Evolutionary conservation across 1,284 basidiomycete species (phyloP).

Genomic region (Leccinum subspadiceum): DNA sequence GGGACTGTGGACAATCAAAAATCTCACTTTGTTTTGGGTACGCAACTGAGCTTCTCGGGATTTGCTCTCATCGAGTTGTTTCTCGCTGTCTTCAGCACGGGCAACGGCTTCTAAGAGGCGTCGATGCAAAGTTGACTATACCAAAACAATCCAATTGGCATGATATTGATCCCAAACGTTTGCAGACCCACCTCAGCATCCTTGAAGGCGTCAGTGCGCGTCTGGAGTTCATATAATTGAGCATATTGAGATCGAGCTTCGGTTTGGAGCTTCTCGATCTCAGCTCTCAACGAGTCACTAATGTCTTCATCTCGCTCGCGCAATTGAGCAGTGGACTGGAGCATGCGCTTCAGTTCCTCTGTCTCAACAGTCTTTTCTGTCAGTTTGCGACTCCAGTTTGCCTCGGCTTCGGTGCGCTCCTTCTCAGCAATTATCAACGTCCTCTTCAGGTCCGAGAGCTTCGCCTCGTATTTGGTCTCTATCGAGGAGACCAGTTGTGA

Average conservation of each 20-base stretch:
- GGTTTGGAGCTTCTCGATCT: slow-evolving; percentile 52
- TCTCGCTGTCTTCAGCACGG: slow-evolving; percentile 50
- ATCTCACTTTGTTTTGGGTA: slow-evolving; percentile 69
- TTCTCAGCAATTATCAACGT: slow-evolving; percentile 58
- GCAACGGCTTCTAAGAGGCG: slow-evolving; percentile 44
- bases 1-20: background rate
- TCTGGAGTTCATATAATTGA: slow-evolving; percentile 48
- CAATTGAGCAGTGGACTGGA: slow-evolving; percentile 56
- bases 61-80: slow-evolving; percentile 62
- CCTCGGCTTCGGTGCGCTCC: slow-evolving; percentile 78
- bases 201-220: slow-evolving; percentile 48
- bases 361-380: slow-evolving; percentile 74
- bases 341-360: slow-evolving; percentile 62
- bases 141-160: background rate
- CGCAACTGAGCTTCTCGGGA: slow-evolving; percentile 65
- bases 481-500: slow-evolving; percentile 74
- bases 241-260: slow-evolving; percentile 47
- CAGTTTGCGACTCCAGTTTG: slow-evolving; percentile 81
- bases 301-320: slow-evolving; percentile 60
- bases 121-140: slow-evolving; percentile 46
- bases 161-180: background rate
- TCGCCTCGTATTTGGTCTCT: slow-evolving; percentile 75
- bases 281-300: slow-evolving; percentile 51
- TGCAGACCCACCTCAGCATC: slow-evolving; percentile 55
- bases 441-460: slow-evolving; percentile 66